A percentile compares a stretch with the other conserved stretches of the same genome.
These are phyloP conservation scores for Hagleromyces aurorensis DNA, from an alignment of 805 yeast genomes.

Conservation along the genomic window DNA sequence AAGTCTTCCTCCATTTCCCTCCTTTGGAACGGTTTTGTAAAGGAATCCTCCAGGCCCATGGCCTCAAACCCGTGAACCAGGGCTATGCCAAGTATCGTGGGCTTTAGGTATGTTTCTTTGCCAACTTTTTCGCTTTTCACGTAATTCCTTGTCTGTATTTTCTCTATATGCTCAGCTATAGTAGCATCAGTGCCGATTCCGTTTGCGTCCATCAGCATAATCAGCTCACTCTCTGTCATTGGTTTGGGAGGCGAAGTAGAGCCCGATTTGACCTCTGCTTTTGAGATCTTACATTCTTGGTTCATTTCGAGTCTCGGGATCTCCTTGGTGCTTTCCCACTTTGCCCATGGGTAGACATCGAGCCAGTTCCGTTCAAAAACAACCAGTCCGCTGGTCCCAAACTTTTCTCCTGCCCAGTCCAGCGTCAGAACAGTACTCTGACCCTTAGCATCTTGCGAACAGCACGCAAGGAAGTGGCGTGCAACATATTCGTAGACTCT, in stretches of 20 bases:
- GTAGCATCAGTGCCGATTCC: slow-evolving; percentile 99
- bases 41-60: slow-evolving; percentile 63
- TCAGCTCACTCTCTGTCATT: slow-evolving; percentile 87
- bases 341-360: slow-evolving; percentile 69
- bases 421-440: slow-evolving; percentile 51
- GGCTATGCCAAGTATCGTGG: slow-evolving; percentile 79
- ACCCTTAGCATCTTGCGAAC: slow-evolving; percentile 88
- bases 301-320: slow-evolving; percentile 57
- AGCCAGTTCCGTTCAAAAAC: slow-evolving; percentile 71
- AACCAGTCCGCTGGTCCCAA: slow-evolving; percentile 63
- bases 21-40: slow-evolving; percentile 85
- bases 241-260: slow-evolving; percentile 73
- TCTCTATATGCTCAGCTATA: slow-evolving; percentile 94
- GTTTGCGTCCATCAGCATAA: slow-evolving; percentile 90
- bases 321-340: slow-evolving; percentile 62
- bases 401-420: slow-evolving; percentile 72
- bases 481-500: slow-evolving; percentile 82
- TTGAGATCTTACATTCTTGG: slow-evolving; percentile 47
- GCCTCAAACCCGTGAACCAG: slow-evolving; percentile 81
- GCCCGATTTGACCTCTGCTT: slow-evolving; percentile 61
- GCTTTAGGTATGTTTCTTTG: slow-evolving; percentile 46
- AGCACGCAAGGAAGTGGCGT: slow-evolving; percentile 82
- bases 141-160: slow-evolving; percentile 61
- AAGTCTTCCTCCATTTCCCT: slow-evolving; percentile 64
- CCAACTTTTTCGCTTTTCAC: slow-evolving; percentile 39